Conservation (phyloP, 495 filamentous ascomycete species). For the Entonaema liquescens region DNA sequence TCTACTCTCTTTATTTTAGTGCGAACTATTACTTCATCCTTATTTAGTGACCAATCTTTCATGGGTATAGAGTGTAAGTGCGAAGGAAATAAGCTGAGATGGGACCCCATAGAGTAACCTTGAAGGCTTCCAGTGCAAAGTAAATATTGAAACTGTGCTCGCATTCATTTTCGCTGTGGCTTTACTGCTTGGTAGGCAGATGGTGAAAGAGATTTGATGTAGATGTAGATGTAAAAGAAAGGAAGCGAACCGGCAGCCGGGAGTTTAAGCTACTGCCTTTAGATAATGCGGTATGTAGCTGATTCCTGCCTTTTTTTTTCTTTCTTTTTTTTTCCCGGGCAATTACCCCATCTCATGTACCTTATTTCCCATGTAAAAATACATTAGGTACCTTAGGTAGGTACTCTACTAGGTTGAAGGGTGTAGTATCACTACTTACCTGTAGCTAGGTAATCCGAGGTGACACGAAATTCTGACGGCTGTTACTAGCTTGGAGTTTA, state of each 20-base stretch:
- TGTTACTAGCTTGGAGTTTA: conserved; percentile 23
- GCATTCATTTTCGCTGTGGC: no score
- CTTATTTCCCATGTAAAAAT: conserved; percentile 10
- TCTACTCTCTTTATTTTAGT: conserved; percentile 4
- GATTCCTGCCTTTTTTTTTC: conserved; percentile 12
- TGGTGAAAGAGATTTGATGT: no score
- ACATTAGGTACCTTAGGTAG: neutral
- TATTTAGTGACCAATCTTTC: neutral
- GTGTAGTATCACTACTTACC: conserved; percentile 5
- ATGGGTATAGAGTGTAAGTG: neutral
- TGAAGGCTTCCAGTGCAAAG: neutral
- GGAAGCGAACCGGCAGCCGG: neutral
- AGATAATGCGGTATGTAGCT: neutral
- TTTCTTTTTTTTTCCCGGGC: conserved; percentile 12
- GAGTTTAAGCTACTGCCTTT: neutral
- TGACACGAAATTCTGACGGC: conserved; percentile 35
- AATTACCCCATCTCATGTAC: conserved; percentile 10
- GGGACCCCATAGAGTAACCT: neutral
- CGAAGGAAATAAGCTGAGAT: conserved; percentile 1
- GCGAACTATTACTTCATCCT: conserved; percentile 8
- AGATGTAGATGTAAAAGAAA: neutral
- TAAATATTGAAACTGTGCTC: neutral
- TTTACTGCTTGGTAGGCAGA: no score
- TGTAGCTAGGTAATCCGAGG: conserved; percentile 19
- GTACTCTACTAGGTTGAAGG: neutral